Evolutionary conservation across 306 rosid genomes (phyloP).

Genomic region (Arachis stenosperma): DNA sequence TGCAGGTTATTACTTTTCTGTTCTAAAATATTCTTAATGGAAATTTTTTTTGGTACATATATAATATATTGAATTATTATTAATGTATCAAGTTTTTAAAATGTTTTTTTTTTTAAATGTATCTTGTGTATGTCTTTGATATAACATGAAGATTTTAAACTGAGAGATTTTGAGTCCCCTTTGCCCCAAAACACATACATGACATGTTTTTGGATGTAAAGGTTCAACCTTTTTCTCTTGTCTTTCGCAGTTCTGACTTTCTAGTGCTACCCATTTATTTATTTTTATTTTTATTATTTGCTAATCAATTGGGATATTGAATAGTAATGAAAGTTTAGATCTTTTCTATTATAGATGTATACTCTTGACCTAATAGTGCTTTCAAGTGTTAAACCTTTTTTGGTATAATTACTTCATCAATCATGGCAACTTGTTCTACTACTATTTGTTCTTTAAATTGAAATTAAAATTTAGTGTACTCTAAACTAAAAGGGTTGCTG

Average conservation of each 20-base stretch:
- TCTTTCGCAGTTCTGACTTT: not conserved
- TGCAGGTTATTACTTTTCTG: constrained; percentile 50
- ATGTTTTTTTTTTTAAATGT: no score
- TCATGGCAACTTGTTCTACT: not conserved
- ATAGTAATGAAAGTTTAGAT: not conserved
- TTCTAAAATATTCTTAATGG: not conserved
- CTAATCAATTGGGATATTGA: not conserved
- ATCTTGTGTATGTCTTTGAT: no score
- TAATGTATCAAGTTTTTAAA: no score
- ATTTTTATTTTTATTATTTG: not conserved
- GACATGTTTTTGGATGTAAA: not conserved
- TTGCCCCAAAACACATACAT: not conserved
- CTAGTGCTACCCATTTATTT: not conserved
- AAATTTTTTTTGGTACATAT: no score
- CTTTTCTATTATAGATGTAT: not conserved
- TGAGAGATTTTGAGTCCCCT: constrained; percentile 1
- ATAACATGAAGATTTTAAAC: not conserved
- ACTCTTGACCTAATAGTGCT: not conserved
- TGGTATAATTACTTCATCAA: not conserved
- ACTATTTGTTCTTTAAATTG: no score
- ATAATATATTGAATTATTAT: no score
- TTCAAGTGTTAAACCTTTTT: not conserved
- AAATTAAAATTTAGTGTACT: no score
- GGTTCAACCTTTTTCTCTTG: constrained; percentile 12
- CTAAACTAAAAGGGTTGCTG: not conserved